phyloP scores from a whole-genome alignment of 78 protist genomes.

The Dictyostelium capitatum region DNA sequence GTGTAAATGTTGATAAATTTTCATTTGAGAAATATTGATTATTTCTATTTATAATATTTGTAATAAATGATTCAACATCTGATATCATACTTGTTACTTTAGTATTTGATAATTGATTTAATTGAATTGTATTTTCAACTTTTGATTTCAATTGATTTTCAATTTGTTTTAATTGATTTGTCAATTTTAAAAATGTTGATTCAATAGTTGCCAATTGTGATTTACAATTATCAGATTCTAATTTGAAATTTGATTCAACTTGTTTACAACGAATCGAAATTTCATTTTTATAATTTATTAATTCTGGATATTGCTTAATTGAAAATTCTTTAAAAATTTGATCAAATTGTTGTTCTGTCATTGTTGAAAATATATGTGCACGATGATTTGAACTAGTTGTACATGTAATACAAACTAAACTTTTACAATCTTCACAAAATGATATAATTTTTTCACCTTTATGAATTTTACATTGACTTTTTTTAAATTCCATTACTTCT shows the following conservation, averaged over 20 bases:
- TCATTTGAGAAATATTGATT: not conserved
- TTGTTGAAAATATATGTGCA: constrained; percentile 6
- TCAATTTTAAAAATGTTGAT: not conserved
- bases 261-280: not conserved
- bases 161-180: not conserved
- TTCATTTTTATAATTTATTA: not conserved
- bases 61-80: not conserved
- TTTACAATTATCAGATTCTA: not conserved
- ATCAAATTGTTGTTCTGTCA: not conserved
- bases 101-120: constrained; percentile 2
- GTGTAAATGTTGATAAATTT: not conserved
- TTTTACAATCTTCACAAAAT: not conserved
- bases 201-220: not conserved
- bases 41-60: not conserved
- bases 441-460: not conserved
- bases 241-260: not conserved
- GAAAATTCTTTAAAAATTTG: not conserved
- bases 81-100: not conserved
- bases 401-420: not conserved
- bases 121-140: not conserved
- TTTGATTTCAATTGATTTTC: not conserved
- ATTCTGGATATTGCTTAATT: not conserved
- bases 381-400: not conserved
- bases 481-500: not conserved
- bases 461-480: constrained; percentile 17